Percentiles rank a stretch among this genome's conserved stretches.
Evolutionary conservation across 2,329 filamentous ascomycete genomes (phyloP).

Genomic region (Venturia oleaginea): DNA sequence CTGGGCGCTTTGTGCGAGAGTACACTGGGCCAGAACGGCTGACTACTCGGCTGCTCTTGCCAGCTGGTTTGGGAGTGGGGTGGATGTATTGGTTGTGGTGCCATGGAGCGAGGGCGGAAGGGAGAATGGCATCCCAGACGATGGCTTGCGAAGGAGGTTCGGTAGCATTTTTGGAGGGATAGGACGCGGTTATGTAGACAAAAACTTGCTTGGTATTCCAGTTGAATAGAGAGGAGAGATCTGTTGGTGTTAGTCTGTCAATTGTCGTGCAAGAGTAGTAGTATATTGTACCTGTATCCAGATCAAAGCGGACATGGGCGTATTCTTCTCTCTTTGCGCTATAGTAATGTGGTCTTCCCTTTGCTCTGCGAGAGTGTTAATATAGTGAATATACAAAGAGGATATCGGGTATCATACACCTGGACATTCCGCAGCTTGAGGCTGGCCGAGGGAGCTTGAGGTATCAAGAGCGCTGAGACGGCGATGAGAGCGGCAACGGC

Average conservation of each 20-base stretch:
- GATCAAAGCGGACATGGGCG: constrained; percentile 84
- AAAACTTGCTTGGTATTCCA: constrained; percentile 99
- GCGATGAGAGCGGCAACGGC: constrained; percentile 72
- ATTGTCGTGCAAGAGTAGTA: neutral
- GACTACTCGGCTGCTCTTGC: constrained; percentile 45
- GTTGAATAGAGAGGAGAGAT: constrained; percentile 86
- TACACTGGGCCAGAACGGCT: constrained; percentile 3
- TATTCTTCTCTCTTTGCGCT: constrained; percentile 89
- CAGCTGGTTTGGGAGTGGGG: constrained; percentile 49
- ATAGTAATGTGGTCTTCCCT: constrained; percentile 94
- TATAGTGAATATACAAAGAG: neutral
- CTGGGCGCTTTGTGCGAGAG: constrained; percentile 39
- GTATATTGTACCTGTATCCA: constrained; percentile 57
- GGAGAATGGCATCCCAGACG: constrained; percentile 95
- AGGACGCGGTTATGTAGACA: constrained; percentile 82
- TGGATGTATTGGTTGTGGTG: constrained; percentile 43
- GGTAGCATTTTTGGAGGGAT: constrained; percentile 38
- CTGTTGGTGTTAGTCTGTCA: constrained; percentile 30
- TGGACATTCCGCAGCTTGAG: constrained; percentile 68
- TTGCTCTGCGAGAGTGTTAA: constrained; percentile 48
- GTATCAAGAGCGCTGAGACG: constrained; percentile 62
- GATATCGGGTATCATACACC: constrained; percentile 53
- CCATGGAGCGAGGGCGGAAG: constrained; percentile 53
- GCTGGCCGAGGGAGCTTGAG: constrained; percentile 57
- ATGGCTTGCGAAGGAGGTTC: constrained; percentile 55